These are phyloP conservation scores for Solanum phureja DNA, from an alignment of 257 asterid species.

Conservation along the genomic window DNA sequence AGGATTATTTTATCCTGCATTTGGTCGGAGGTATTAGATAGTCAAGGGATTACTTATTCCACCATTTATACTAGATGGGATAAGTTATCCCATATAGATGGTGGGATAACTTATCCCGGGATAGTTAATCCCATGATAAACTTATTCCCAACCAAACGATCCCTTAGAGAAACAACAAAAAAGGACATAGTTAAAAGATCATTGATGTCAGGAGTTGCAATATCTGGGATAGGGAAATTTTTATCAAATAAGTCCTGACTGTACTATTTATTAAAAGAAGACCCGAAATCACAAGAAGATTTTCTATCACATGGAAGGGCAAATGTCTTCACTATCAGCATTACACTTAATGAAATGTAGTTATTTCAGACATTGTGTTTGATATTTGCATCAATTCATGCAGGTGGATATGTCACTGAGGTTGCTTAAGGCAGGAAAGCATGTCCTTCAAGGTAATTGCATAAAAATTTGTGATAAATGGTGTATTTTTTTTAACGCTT, in stretches of 20 bases:
- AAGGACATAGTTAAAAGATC: neutral
- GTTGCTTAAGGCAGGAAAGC: constrained; percentile 73
- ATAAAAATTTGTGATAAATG: neutral
- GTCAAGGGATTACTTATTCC: too few relatives aligned
- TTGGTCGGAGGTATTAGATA: too few relatives aligned
- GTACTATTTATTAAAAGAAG: neutral
- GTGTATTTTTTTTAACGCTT: neutral
- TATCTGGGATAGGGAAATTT: neutral
- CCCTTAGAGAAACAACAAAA: neutral
- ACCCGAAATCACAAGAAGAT: neutral
- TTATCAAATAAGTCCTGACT: neutral
- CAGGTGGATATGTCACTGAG: constrained; percentile 92
- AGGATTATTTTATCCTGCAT: too few relatives aligned
- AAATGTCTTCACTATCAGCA: neutral
- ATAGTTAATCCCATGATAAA: too few relatives aligned
- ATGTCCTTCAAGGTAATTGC: constrained; percentile 86
- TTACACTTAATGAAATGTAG: neutral
- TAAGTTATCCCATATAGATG: too few relatives aligned
- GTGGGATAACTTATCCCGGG: too few relatives aligned
- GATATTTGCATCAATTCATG: constrained; percentile 5
- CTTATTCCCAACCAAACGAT: too few relatives aligned
- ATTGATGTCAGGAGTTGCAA: neutral
- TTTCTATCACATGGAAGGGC: neutral
- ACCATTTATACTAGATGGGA: too few relatives aligned
- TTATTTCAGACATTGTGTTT: neutral